A percentile compares a stretch with the other conserved stretches of the same genome.
These are phyloP conservation scores for Blastomyces percursus DNA, from an alignment of 2,329 filamentous ascomycete genomes.

Conservation along the genomic window DNA sequence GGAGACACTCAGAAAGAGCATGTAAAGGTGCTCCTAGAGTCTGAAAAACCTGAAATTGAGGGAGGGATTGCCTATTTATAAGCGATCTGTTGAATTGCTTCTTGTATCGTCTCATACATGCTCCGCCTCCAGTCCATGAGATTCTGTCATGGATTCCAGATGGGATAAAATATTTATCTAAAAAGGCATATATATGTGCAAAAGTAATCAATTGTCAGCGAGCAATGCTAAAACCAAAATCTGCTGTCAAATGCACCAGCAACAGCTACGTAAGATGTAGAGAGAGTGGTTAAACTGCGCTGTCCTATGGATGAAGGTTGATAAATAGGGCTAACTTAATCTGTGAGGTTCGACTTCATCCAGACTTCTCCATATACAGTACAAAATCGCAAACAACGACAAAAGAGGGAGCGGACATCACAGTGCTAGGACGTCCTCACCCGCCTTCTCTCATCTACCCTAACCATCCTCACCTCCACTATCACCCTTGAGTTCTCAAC, in stretches of 20 bases:
- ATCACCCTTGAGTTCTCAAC: too few relatives aligned
- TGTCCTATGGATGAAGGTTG: not conserved
- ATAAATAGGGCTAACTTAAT: not conserved
- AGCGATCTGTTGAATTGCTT: not conserved
- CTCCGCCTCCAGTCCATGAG: too few relatives aligned
- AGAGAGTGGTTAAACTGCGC: too few relatives aligned
- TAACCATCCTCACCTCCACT: not conserved
- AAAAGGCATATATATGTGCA: too few relatives aligned
- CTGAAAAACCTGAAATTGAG: not conserved
- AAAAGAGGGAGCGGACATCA: not conserved
- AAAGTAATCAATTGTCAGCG: not conserved
- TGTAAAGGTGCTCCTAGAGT: not conserved
- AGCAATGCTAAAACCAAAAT: not conserved
- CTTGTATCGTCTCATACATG: not conserved
- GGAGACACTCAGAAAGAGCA: not conserved
- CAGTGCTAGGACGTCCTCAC: too few relatives aligned
- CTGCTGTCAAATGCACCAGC: too few relatives aligned
- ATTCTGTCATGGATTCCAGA: too few relatives aligned
- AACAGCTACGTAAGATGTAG: too few relatives aligned
- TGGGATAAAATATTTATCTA: too few relatives aligned
- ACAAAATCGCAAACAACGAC: not conserved
- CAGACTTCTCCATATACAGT: too few relatives aligned
- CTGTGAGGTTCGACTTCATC: not conserved
- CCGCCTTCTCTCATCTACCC: not conserved
- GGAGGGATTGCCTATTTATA: not conserved